phyloP scores from a whole-genome alignment of 306 rosid genomes.

The Castanospermum australe region DNA sequence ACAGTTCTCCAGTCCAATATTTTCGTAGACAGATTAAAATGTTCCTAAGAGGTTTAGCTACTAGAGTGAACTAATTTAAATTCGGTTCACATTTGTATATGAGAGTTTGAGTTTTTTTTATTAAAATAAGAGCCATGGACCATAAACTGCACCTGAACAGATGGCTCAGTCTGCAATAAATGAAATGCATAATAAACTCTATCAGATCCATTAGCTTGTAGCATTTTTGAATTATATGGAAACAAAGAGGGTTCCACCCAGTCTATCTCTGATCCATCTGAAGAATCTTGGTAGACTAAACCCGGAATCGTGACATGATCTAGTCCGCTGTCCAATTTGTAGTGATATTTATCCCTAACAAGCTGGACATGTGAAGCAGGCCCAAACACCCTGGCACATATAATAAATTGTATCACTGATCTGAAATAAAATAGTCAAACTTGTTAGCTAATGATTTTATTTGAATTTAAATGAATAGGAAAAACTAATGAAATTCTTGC shows the following conservation, averaged over 20 bases:
- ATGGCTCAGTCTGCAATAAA: constrained; percentile 67
- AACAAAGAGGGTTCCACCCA: constrained; percentile 64
- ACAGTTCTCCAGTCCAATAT: not conserved
- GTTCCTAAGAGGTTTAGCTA: not conserved
- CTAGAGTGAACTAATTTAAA: not conserved
- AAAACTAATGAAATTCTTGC: not conserved
- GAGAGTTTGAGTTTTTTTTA: not conserved
- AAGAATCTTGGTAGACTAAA: constrained; percentile 30
- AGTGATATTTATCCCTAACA: constrained; percentile 38
- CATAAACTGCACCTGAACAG: constrained; percentile 58
- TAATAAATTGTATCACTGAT: not conserved
- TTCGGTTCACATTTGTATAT: not conserved
- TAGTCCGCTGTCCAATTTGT: constrained; percentile 25
- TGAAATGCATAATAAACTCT: constrained; percentile 62
- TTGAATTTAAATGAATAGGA: not conserved
- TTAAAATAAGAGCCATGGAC: not conserved
- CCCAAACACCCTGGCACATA: constrained; percentile 48
- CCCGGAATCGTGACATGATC: constrained; percentile 24
- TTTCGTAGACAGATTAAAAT: not conserved
- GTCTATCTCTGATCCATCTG: constrained; percentile 47
- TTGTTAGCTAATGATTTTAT: not conserved
- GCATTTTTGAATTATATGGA: constrained; percentile 31
- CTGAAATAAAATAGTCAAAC: not conserved
- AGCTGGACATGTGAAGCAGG: constrained; percentile 38
- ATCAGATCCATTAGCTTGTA: constrained; percentile 32